Evolutionary conservation across 2,329 filamentous ascomycete species (phyloP), one percentile per base, ranked within the genome.

Genomic region (Sclerotinia borealis): DNA sequence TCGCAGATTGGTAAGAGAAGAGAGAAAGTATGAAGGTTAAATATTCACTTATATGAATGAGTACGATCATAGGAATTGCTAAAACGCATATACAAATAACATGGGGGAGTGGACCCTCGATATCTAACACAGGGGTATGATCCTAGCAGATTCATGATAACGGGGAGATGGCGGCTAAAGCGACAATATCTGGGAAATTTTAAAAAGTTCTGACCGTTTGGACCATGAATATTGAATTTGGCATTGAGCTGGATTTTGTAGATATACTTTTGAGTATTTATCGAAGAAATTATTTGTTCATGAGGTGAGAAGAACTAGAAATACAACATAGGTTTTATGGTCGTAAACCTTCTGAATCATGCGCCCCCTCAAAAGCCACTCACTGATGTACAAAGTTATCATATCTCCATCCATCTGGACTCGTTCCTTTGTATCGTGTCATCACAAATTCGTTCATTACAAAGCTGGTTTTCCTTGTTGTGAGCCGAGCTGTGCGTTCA

Each of bases 261-360:
- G n/a, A 49, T 48, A 27, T 59, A 37, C 45, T 39, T 19, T 60
- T 19, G 58, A 41, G 27, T 45, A 61, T 55, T 43, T 55, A 17
- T 6, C 25, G 50, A 34, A 52, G 50, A 41, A 43, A 59, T 59
- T 58, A 39, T 58, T 63, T 68, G 49, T 63, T 68, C 65, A 51
- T 68, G 69, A 72, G 72, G 65, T 71, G 72, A 72, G 72, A 58
- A 70, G 68, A 67, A 60, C 66, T 74, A 73, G 61, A 71, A 72
- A 71, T 74, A 73, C 72, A 73, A 72, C 66, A 70, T 36, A 68
- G 67, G 67, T 66, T 61, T 68, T 66, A 60, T 65, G 55, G 52
- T 61, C 65, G 55, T 56, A 68, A 67, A 59, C 64, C 63, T 60
- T 63, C 51, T 58, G 54, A 64, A 67, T 64, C 67, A 68, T 70